Base-by-base conservation (phyloP, 1,139 yeast species). In the Candida sanyaensis region DNA sequence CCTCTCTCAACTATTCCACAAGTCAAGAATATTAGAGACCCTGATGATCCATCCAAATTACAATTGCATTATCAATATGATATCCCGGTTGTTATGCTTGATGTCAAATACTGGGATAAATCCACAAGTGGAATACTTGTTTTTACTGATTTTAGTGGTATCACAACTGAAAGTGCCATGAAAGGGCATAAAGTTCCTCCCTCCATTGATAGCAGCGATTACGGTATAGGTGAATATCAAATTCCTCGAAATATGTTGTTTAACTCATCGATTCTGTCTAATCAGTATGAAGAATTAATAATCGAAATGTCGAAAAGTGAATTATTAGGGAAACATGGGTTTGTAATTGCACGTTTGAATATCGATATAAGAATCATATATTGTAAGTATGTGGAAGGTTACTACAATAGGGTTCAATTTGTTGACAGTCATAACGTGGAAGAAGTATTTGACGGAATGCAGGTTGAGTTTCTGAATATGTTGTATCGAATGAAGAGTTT, bases 321-420 rank as follows among this genome's bases (percentile, higher is more conserved):
- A 6, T 4, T 31, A 24, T 21, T 23, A 10, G n/a, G 10, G 4
- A 17, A 40, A 8, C 34, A 31, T 12, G 36, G 37, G n/a, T 26
- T 40, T 9, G 8, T 44, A 2, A 12, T 50, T 10, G 50, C 52
- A 7, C 44, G 51, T 21, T 28, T 45, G n/a, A 44, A 43, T 31
- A 41, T 45, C 29, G 56, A 52, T 31, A 21, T 53, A 8, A 44
- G 42, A 8, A 30, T 41, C 9, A 47, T 31, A 11, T 32, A 37
- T 24, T 28, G 26, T 10, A 47, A 47, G 11, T 47, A 41, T 17
- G 13, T 48, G 28, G 51, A 46, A 29, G 50, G 54, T n/a, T 43
- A 5, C 32, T 40, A 32, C 28, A 45, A 41, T 28, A 4, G 9
- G 1, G 12, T 33, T 9, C 30, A 40, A 33, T 28, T 45, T 38